These are phyloP conservation scores for Thyridium curvatum DNA, from an alignment of 2,329 filamentous ascomycete genomes.

Conservation along the genomic window DNA sequence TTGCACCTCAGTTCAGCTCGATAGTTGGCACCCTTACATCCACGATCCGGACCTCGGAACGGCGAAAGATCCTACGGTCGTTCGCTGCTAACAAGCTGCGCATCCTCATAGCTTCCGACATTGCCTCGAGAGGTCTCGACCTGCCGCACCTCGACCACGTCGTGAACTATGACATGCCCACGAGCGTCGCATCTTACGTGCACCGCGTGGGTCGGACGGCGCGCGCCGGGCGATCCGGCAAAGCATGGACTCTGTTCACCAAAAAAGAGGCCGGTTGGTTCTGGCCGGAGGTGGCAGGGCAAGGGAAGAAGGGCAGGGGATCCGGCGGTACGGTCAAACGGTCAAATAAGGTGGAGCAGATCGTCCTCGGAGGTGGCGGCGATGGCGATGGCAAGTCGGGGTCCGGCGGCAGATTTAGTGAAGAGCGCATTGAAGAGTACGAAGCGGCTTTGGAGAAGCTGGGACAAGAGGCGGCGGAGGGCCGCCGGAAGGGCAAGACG, in stretches of 20 bases:
- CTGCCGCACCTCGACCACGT: slow-evolving; percentile 74
- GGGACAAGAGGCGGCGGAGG: slow-evolving; percentile 50
- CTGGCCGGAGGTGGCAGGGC: slow-evolving; percentile 70
- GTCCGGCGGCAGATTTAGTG: slow-evolving; percentile 25
- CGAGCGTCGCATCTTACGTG: slow-evolving; percentile 75
- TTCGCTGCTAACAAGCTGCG: slow-evolving; percentile 59
- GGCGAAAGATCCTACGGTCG: slow-evolving; percentile 60
- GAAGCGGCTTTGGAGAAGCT: slow-evolving; percentile 55
- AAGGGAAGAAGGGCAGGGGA: slow-evolving; percentile 38
- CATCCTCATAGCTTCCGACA: slow-evolving; percentile 83
- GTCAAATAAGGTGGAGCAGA: slow-evolving; percentile 37
- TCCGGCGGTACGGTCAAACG: slow-evolving; percentile 32
- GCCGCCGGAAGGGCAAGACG: slow-evolving; percentile 5
- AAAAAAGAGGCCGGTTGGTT: slow-evolving; percentile 88
- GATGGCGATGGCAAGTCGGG: slow-evolving; percentile 20
- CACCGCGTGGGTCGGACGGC: slow-evolving; percentile 91
- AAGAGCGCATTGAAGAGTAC: slow-evolving; percentile 40
- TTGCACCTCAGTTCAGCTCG: slow-evolving; percentile 50
- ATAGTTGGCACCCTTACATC: slow-evolving; percentile 69
- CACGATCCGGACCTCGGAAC: slow-evolving; percentile 65
- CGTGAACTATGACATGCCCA: slow-evolving; percentile 88
- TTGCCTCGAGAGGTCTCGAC: slow-evolving; percentile 88
- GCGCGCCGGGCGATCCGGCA: slow-evolving; percentile 66
- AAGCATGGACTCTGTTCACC: slow-evolving; percentile 81
- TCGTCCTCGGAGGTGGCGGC: slow-evolving; percentile 31